Evolutionary conservation across 2,329 filamentous ascomycete species (phyloP), one percentile per base, ranked within the genome.

Genomic region (Fusarium sp.): DNA sequence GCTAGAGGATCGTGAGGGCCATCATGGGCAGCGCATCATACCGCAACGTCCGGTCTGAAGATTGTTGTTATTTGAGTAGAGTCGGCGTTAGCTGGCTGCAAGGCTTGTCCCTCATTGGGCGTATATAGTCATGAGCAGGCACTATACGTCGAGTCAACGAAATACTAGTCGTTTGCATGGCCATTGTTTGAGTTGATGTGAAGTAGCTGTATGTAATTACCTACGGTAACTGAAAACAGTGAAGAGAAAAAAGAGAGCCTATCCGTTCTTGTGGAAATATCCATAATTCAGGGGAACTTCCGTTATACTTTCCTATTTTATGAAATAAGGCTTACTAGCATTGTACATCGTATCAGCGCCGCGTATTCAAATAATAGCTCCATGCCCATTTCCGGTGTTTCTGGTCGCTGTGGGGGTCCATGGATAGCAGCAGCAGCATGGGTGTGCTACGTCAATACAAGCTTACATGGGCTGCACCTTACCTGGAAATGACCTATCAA

Each of bases 161-260:
- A 74, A 77, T 75, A 71, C 71, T 68, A 76, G 73, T 75, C 70
- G 75, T 69, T 73, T 73, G 70, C 55, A 73, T 68, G 60, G 50
- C 52, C 66, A 64, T 37, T 49, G 33, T 52, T 55, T 41, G 30
- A 50, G 48, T 64, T 46, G 26, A 65, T 42, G 62, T 37, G 44
- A 57, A 37, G 56, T 60, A 67, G 56, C 23, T 38, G 41, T 20
- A 23, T 55, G 30, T 23, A 35, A 33, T 26, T n/a, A 45, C 12
- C 38, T 20, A 30, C 7, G 30, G 30, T 30, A 27, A 48, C 38
- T 33, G 52, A 48, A 35, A 33, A 26, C 17, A 55, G 52, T 20
- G 6, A 30, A 32, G 27, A 23, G 12, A 20, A 23, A 20, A n/a
- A 23, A 33, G 20, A 20, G 35, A 23, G 27, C 26, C 37, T 23